A percentile compares a stretch with the other conserved stretches of the same genome.
These are phyloP conservation scores for Trichophyton schoenleinii DNA, from an alignment of 2,329 filamentous ascomycete genomes.

Conservation along the genomic window DNA sequence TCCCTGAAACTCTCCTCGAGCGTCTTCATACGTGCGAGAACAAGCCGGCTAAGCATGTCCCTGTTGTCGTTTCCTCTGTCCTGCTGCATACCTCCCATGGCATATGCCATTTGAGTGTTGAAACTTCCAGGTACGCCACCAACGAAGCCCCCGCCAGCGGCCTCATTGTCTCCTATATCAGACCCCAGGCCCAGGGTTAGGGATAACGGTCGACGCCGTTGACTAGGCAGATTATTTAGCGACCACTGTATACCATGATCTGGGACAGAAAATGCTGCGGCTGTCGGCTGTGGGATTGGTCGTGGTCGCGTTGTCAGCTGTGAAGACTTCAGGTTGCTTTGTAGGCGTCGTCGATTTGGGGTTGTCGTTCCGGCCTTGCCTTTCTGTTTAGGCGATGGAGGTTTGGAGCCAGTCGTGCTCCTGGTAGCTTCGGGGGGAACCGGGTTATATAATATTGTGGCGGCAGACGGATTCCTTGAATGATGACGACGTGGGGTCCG, in stretches of 20 bases:
- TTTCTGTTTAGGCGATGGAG: neutral
- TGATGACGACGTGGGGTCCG: constrained; percentile 41
- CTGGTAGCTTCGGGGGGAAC: constrained; percentile 25
- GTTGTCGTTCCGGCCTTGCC: neutral
- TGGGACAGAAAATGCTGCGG: constrained; percentile 43
- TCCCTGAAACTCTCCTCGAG: constrained; percentile 84
- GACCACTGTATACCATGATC: constrained; percentile 44
- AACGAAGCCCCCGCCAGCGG: constrained; percentile 49
- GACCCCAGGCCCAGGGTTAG: constrained; percentile 63
- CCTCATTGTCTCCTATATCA: constrained; percentile 53
- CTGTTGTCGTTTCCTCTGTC: constrained; percentile 41
- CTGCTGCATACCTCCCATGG: constrained; percentile 45
- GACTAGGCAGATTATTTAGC: constrained; percentile 28
- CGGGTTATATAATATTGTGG: constrained; percentile 75
- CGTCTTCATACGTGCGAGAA: constrained; percentile 83
- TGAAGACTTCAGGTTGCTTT: neutral
- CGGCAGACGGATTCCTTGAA: constrained; percentile 62
- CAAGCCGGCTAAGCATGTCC: constrained; percentile 63
- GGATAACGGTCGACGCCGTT: constrained; percentile 43
- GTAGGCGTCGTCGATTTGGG: constrained; percentile 1
- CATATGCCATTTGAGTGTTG: constrained; percentile 66
- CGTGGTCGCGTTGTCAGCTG: neutral
- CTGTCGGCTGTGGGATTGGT: neutral
- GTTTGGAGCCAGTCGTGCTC: neutral
- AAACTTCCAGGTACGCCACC: constrained; percentile 58